These are phyloP conservation scores for Typha latifolia DNA, from an alignment of 176 grass and related monocot species.

Conservation along the genomic window DNA sequence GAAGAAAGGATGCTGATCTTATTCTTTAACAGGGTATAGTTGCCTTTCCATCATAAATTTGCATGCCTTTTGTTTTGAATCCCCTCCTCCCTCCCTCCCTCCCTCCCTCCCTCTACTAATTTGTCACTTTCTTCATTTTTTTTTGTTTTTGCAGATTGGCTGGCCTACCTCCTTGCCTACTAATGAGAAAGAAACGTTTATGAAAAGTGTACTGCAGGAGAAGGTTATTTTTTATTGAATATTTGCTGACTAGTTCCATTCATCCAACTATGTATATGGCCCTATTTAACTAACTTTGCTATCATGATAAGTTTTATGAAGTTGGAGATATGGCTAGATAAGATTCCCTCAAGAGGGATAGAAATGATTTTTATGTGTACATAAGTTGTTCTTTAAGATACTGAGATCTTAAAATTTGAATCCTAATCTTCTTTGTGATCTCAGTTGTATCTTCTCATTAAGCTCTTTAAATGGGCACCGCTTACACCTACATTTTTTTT, in stretches of 20 bases:
- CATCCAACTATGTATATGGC: too few relatives aligned
- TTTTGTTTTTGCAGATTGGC: conserved; percentile 52
- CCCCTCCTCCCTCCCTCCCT: too few relatives aligned
- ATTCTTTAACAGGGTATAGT: conserved; percentile 81
- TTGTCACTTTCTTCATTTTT: conserved; percentile 8
- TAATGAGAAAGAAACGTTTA: conserved; percentile 83
- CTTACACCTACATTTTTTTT: too few relatives aligned
- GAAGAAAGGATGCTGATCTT: conserved; percentile 77
- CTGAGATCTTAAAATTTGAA: neutral
- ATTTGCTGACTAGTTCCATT: neutral
- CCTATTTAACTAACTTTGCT: neutral
- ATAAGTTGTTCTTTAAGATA: neutral
- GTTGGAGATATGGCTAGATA: neutral
- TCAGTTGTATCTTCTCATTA: too few relatives aligned
- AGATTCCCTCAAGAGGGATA: neutral
- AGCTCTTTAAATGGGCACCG: too few relatives aligned
- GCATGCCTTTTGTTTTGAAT: conserved; percentile 1
- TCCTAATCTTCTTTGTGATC: too few relatives aligned
- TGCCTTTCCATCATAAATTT: conserved; percentile 2
- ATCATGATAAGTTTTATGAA: neutral
- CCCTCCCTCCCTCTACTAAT: neutral
- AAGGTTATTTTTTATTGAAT: conserved; percentile 39
- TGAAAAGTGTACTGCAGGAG: conserved; percentile 67
- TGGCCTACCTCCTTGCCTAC: conserved; percentile 96
- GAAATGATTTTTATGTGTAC: neutral